Percentiles rank a stretch among this genome's conserved stretches.
phyloP scores from a whole-genome alignment of 352 stramenopile species.

The Peronospora farinosa region DNA sequence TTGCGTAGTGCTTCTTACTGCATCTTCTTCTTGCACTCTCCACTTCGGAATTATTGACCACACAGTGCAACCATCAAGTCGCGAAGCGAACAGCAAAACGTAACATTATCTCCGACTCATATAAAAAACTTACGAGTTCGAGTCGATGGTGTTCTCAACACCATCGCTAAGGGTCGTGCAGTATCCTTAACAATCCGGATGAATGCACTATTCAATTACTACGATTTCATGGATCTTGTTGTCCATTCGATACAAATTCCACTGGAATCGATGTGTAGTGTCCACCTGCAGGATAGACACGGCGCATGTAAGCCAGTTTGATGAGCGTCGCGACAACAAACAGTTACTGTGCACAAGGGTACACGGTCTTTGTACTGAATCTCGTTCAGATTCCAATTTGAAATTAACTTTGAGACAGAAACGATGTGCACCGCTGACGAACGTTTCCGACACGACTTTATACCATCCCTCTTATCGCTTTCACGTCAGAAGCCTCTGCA shows the following conservation, averaged over 20 bases:
- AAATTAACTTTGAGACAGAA: slow-evolving; percentile 83
- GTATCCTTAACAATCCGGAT: slow-evolving; percentile 45
- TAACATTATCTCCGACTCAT: slow-evolving; percentile 43
- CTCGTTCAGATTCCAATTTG: slow-evolving; percentile 76
- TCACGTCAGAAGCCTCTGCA: slow-evolving; percentile 36
- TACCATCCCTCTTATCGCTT: slow-evolving; percentile 31
- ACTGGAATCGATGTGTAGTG: too few relatives aligned
- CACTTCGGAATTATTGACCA: slow-evolving; percentile 21
- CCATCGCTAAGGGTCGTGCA: slow-evolving; percentile 49
- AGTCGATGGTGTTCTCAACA: slow-evolving; percentile 46
- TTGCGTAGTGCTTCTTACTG: slow-evolving; percentile 17
- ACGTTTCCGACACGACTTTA: slow-evolving; percentile 76
- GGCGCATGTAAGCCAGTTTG: too few relatives aligned
- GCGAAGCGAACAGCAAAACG: slow-evolving; percentile 59
- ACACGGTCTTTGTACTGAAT: slow-evolving; percentile 55
- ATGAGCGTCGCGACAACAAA: too few relatives aligned
- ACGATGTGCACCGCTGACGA: slow-evolving; percentile 56
- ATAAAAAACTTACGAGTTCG: slow-evolving; percentile 49
- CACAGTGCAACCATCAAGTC: slow-evolving; percentile 47
- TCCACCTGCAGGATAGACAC: too few relatives aligned
- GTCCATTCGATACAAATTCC: too few relatives aligned
- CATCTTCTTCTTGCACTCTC: slow-evolving; percentile 25
- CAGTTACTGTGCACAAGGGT: slow-evolving; percentile 67
- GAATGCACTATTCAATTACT: slow-evolving; percentile 80
- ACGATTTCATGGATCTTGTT: too few relatives aligned